A percentile compares a stretch with the other conserved stretches of the same genome.
Evolutionary conservation across 345 rosid species (phyloP).

Genomic region (Raphanus raphanistrum): DNA sequence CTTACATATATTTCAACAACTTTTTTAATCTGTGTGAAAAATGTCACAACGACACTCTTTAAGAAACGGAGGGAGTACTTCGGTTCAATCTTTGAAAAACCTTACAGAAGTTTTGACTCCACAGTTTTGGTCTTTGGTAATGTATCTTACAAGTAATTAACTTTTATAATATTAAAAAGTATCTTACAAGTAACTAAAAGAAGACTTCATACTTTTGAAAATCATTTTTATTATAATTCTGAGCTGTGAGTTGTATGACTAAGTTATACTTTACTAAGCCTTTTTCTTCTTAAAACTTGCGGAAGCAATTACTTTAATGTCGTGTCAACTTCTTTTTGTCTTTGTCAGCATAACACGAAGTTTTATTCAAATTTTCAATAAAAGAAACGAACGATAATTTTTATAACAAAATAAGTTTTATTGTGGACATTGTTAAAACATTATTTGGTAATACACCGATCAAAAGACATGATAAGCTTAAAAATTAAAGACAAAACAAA

Average conservation of each 20-base stretch:
- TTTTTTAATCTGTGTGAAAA: too few species aligned
- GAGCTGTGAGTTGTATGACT: constrained; percentile 1
- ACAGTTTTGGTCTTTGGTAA: neutral
- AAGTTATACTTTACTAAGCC: neutral
- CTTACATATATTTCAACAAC: too few species aligned
- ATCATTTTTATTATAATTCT: neutral
- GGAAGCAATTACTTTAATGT: neutral
- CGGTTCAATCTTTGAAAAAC: neutral
- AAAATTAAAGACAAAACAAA: neutral
- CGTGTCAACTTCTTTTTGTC: neutral
- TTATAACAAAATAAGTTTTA: neutral
- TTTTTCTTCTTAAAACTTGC: neutral
- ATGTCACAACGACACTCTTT: too few species aligned
- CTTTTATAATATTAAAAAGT: neutral
- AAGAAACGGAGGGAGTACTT: too few species aligned
- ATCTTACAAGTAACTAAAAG: constrained; percentile 1
- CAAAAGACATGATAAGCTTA: neutral
- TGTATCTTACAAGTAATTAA: constrained; percentile 10
- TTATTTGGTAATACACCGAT: neutral
- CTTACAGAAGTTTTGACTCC: neutral
- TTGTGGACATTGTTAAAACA: neutral
- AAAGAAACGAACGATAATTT: neutral
- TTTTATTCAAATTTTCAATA: neutral
- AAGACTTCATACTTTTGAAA: neutral
- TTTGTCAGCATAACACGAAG: neutral